A percentile compares a stretch with the other conserved stretches of the same genome.
These are phyloP conservation scores for Alliaria petiolata DNA, from an alignment of 345 rosid species.

Conservation along the genomic window DNA sequence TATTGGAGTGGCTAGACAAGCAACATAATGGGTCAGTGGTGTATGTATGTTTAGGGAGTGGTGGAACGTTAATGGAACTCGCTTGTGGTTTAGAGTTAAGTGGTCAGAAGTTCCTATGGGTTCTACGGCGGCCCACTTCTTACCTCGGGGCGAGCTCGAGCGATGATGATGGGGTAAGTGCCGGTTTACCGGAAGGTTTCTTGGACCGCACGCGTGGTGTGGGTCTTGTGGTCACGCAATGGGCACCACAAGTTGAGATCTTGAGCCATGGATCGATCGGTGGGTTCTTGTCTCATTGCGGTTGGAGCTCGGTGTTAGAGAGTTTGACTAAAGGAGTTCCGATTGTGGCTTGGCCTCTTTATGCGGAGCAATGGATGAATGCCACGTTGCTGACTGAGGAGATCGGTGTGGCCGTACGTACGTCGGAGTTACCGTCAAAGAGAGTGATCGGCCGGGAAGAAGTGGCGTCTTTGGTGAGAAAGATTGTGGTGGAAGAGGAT, in stretches of 20 bases:
- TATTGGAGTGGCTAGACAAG: constrained; percentile 47
- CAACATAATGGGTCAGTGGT: constrained; percentile 49
- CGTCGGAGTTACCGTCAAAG: constrained; percentile 12
- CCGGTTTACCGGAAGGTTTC: constrained; percentile 60
- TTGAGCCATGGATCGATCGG: constrained; percentile 56
- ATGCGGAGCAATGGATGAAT: constrained; percentile 68
- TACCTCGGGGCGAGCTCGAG: constrained; percentile 18
- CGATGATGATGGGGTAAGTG: not conserved
- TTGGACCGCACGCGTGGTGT: constrained; percentile 27
- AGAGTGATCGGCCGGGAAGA: constrained; percentile 38
- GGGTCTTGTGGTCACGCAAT: constrained; percentile 45
- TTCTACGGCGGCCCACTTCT: constrained; percentile 32
- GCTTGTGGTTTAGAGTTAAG: constrained; percentile 68
- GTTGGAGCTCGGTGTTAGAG: constrained; percentile 66
- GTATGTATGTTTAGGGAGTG: constrained; percentile 69
- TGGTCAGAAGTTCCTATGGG: constrained; percentile 39
- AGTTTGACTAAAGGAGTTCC: constrained; percentile 59
- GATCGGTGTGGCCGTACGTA: constrained; percentile 40
- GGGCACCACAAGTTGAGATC: constrained; percentile 65
- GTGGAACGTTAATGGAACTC: constrained; percentile 54
- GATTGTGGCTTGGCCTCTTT: constrained; percentile 68
- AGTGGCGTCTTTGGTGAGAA: constrained; percentile 41
- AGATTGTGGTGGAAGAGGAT: constrained; percentile 33
- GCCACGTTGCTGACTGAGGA: constrained; percentile 48
- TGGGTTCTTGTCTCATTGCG: constrained; percentile 70